A percentile compares a stretch with the other conserved stretches of the same genome.
These are phyloP conservation scores for Tephrocybe sp. DNA, from an alignment of 768 basidiomycete genomes.

Conservation along the genomic window DNA sequence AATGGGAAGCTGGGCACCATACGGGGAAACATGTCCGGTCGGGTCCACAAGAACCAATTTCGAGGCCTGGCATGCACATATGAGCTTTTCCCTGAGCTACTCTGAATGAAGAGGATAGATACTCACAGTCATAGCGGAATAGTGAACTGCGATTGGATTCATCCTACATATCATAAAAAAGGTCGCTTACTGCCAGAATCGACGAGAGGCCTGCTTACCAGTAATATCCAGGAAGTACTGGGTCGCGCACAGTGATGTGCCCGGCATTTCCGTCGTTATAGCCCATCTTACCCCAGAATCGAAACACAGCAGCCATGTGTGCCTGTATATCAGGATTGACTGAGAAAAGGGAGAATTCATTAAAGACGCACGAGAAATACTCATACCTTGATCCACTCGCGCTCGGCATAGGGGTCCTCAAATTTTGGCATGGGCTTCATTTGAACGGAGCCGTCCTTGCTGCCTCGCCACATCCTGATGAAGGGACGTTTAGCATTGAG, in stretches of 20 bases:
- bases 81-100: background rate
- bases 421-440: conserved; percentile 22
- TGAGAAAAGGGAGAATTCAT: too few species aligned
- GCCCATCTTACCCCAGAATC: conserved; percentile 35
- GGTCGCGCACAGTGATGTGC: conserved; percentile 47
- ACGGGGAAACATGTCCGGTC: conserved; percentile 22
- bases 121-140: conserved; percentile 24
- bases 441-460: conserved; percentile 20
- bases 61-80: conserved; percentile 16
- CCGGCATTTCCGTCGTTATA: conserved; percentile 49
- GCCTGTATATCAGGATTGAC: conserved; percentile 8
- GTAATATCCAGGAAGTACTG: conserved; percentile 25
- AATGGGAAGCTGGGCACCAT: conserved; percentile 28
- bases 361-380: too few species aligned
- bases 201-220: conserved; percentile 13
- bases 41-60: conserved; percentile 27
- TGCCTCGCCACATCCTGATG: conserved; percentile 20
- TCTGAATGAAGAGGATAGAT: too few species aligned
- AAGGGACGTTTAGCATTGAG: conserved; percentile 12
- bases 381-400: conserved; percentile 26
- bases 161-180: too few species aligned
- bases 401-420: conserved; percentile 22
- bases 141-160: conserved; percentile 26
- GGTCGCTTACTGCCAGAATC: too few species aligned
- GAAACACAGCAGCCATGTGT: conserved; percentile 26